These are phyloP conservation scores for Huntiella omanensis DNA, from an alignment of 2,329 filamentous ascomycete genomes.

Conservation along the genomic window DNA sequence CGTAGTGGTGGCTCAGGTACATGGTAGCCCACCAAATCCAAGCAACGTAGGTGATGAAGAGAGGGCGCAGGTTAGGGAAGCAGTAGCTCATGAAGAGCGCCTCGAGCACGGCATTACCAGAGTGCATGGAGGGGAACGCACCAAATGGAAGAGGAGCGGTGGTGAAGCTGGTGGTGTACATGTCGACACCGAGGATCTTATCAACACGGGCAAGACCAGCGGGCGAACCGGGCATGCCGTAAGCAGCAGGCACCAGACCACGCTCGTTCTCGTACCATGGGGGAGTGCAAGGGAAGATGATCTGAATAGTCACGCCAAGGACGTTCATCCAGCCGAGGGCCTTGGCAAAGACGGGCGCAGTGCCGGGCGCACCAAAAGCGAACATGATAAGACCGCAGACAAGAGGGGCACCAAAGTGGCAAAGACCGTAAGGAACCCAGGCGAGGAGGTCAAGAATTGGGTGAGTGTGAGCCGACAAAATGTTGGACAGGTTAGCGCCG, in stretches of 20 bases:
- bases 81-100: constrained; percentile 84
- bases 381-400: constrained; percentile 67
- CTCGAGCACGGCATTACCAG: constrained; percentile 73
- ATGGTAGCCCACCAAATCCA: constrained; percentile 99
- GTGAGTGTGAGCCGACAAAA: constrained; percentile 77
- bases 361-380: constrained; percentile 72
- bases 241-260: constrained; percentile 77
- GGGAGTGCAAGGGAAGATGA: constrained; percentile 81
- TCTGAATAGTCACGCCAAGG: constrained; percentile 68
- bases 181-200: constrained; percentile 70
- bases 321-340: constrained; percentile 89
- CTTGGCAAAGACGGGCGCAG: constrained; percentile 65
- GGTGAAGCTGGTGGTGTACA: constrained; percentile 85
- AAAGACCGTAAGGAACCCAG: constrained; percentile 83
- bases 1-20: constrained; percentile 95
- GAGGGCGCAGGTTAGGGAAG: constrained; percentile 63
- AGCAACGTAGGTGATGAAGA: constrained; percentile 68
- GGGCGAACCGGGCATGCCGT: constrained; percentile 75
- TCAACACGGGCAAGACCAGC: constrained; percentile 81
- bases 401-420: constrained; percentile 74
- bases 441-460: constrained; percentile 70
- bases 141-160: constrained; percentile 85
- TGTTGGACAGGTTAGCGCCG: constrained; percentile 87
- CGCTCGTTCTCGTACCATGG: constrained; percentile 96
- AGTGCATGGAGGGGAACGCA: constrained; percentile 84